Base-by-base conservation (phyloP, 306 rosid species). In the Quercus engelmannii region DNA sequence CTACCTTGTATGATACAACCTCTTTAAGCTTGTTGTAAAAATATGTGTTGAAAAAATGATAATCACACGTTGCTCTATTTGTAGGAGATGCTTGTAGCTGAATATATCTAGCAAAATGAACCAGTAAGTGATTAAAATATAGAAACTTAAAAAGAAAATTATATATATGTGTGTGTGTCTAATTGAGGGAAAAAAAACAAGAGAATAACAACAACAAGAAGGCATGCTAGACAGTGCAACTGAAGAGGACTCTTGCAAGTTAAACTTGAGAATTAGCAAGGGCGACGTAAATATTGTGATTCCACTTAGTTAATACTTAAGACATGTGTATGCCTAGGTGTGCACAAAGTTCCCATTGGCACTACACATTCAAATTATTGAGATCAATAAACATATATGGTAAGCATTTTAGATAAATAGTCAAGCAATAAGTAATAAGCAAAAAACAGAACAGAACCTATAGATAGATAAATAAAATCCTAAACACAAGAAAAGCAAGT, bases 1-100 rank as follows among this genome's bases (percentile, higher is more conserved):
- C 21, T 85, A 94, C 99, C 99, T 95, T 88, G 82, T 80, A 79
- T 58, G 92, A 87, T 55, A 88, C 89, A 79, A 93, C 97, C 80
- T 92, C 94, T 84, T 86, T 89, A 69, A 95, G 94, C 92, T 94
- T 95, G 75, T 90, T 78, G 87, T 92, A 95, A 81, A 95, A 95
- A 87, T 87, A 95, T 31, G 99, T 95, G 79, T 92, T 95, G 81
- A 95, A 89, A 80, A 95, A 90, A 84, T 92, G 96, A 87, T 84
- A 95, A 77, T 87, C 88, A n/a, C 80, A 81, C 71, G 64, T 83
- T 49, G 86, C 83, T 65, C 71, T 82, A 79, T 79, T 75, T 78
- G 87, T 67, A 77, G 84, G 85, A 80, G 91, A 88, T 73, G 90
- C 90, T 78, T 86, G 96, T 80, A 87, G 92, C 83, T 89, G 90